phyloP scores from a whole-genome alignment of 2,329 filamentous ascomycete genomes.

The Fusarium stilboides region DNA sequence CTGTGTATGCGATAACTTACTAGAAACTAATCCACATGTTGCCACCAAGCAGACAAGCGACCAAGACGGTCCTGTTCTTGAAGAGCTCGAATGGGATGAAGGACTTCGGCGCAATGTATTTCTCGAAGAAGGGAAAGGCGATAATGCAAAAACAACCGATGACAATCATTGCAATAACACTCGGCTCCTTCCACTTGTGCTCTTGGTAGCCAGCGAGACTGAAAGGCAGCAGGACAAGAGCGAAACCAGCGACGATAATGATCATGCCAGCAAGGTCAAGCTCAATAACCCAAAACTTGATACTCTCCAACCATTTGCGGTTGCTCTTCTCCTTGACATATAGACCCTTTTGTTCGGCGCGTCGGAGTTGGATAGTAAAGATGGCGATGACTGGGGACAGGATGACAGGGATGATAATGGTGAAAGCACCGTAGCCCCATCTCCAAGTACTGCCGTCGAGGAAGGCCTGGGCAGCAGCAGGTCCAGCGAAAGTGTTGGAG shows the following conservation, averaged over 20 bases:
- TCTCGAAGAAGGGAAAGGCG: conserved; percentile 69
- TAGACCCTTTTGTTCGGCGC: conserved; percentile 11
- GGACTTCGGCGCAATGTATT: conserved; percentile 56
- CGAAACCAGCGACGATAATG: conserved; percentile 65
- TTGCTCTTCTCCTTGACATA: conserved; percentile 20
- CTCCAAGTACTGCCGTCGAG: conserved; percentile 51
- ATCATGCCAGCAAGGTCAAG: conserved; percentile 40
- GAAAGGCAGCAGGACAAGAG: conserved; percentile 51
- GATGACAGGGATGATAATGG: conserved; percentile 70
- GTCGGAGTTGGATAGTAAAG: conserved; percentile 20
- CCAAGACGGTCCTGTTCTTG: conserved; percentile 58
- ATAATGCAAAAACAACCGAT: conserved; percentile 50
- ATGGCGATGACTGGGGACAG: conserved; percentile 57
- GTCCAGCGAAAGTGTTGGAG: conserved; percentile 60
- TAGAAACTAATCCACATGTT: conserved; percentile 12
- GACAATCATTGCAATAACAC: no score
- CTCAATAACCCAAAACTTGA: conserved; percentile 34
- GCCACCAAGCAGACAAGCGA: no score
- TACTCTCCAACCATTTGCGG: conserved; percentile 2
- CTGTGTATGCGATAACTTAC: not conserved
- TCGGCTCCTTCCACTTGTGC: no score
- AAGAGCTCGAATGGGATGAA: conserved; percentile 53
- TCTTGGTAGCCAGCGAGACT: no score
- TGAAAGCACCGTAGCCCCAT: conserved; percentile 69
- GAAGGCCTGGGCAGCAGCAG: conserved; percentile 51